A percentile compares a stretch with the other conserved stretches of the same genome.
Conservation (phyloP, 495 filamentous ascomycete genomes). For the Aspergillus diversus region DNA sequence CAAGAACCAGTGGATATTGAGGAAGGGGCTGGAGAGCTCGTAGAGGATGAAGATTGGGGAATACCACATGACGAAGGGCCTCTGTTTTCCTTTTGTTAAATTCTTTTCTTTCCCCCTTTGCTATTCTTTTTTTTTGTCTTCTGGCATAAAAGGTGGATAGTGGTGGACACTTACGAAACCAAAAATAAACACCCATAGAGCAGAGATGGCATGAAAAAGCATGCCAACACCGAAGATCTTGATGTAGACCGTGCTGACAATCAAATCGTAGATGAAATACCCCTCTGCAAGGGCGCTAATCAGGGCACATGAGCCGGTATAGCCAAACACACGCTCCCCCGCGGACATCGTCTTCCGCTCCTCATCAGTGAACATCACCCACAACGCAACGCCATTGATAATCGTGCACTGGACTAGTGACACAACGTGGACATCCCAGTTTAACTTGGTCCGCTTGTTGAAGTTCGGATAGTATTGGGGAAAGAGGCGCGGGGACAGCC, state of each 20-base stretch:
- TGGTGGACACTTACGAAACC: conserved; percentile 78
- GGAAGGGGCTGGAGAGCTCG: conserved; percentile 91
- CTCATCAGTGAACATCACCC: conserved; percentile 78
- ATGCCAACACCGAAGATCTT: conserved; percentile 86
- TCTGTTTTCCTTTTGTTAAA: conserved; percentile 47
- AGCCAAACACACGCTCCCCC: conserved; percentile 84
- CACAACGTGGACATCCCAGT: conserved; percentile 97
- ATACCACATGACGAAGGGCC: conserved; percentile 94
- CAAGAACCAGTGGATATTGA: conserved; percentile 99
- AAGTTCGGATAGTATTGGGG: conserved; percentile 72
- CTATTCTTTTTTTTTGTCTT: not conserved
- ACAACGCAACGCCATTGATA: conserved; percentile 79
- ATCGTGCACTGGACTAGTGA: conserved; percentile 82
- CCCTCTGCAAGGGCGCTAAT: conserved; percentile 83
- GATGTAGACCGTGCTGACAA: conserved; percentile 70
- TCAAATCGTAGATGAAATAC: conserved; percentile 96
- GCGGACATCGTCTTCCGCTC: conserved; percentile 74
- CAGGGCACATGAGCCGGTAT: conserved; percentile 80
- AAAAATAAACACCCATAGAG: conserved; percentile 82
- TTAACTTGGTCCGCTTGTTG: conserved; percentile 69
- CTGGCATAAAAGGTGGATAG: not conserved
- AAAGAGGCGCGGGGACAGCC: conserved; percentile 68
- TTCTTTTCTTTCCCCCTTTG: conserved; percentile 4
- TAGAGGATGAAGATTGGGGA: conserved; percentile 92
- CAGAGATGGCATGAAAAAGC: conserved; percentile 85